phyloP scores from a whole-genome alignment of 1,284 basidiomycete genomes.

The Trichosporon faecale region DNA sequence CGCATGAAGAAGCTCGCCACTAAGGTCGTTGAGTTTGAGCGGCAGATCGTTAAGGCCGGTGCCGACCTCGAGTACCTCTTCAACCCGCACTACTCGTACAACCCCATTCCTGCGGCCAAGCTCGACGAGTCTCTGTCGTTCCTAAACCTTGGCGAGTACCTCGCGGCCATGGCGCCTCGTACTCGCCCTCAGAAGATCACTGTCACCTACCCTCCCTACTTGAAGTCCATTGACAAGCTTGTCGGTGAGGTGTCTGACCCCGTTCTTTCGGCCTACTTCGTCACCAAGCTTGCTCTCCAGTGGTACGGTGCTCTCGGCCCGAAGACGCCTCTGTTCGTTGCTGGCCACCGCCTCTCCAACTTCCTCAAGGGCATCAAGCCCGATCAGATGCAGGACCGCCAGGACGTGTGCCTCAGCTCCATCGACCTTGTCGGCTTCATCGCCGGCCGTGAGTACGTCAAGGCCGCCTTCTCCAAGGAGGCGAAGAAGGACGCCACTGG shows the following conservation, averaged over 20 bases:
- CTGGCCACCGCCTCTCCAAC: slow-evolving; percentile 67
- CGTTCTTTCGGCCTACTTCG: slow-evolving; percentile 75
- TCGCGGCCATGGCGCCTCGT: slow-evolving; percentile 76
- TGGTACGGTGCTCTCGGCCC: slow-evolving; percentile 69
- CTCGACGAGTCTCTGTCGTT: slow-evolving; percentile 70
- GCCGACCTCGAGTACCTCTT: slow-evolving; percentile 66
- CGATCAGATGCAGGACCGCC: slow-evolving; percentile 77
- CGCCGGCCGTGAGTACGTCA: slow-evolving; percentile 67
- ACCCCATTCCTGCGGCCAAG: slow-evolving; percentile 69
- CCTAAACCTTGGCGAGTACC: slow-evolving; percentile 77
- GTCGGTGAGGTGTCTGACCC: slow-evolving; percentile 66
- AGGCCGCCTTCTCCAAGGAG: slow-evolving; percentile 77
- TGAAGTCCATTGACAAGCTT: slow-evolving; percentile 65
- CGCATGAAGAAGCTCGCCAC: slow-evolving; percentile 65
- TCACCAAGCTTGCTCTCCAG: slow-evolving; percentile 64
- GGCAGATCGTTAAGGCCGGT: slow-evolving; percentile 72
- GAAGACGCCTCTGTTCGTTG: slow-evolving; percentile 70
- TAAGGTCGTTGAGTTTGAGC: slow-evolving; percentile 75
- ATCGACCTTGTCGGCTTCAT: slow-evolving; percentile 57
- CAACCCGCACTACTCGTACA: slow-evolving; percentile 83
- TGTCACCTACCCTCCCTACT: slow-evolving; percentile 78
- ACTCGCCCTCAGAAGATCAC: slow-evolving; percentile 72
- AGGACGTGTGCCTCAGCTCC: slow-evolving; percentile 58
- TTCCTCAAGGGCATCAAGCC: slow-evolving; percentile 77
- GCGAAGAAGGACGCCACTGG: slow-evolving; percentile 75